Percentiles rank a stretch among this genome's conserved stretches.
phyloP scores from a whole-genome alignment of 768 basidiomycete species.

The Lactifluus piperatus region DNA sequence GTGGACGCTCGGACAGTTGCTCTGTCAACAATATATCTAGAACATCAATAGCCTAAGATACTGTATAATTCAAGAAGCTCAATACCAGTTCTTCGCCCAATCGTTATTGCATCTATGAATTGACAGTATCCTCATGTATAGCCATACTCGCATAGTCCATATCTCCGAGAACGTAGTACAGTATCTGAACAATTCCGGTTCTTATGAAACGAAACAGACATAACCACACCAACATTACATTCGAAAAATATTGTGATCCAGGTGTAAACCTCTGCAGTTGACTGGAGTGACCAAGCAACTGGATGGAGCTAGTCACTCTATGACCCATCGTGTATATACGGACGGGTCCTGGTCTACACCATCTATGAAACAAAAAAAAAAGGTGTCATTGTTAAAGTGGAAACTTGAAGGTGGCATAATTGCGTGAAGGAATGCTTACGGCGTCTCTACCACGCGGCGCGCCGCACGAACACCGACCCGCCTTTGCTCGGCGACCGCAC shows the following conservation, averaged over 20 bases:
- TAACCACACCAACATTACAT: too few relatives aligned
- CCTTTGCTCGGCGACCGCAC: not conserved
- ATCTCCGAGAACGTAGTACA: not conserved
- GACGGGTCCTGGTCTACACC: too few relatives aligned
- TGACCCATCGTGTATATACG: too few relatives aligned
- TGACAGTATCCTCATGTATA: not conserved
- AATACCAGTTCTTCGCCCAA: too few relatives aligned
- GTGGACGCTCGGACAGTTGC: not conserved
- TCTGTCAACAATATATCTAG: not conserved
- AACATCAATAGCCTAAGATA: too few relatives aligned
- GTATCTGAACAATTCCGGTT: not conserved
- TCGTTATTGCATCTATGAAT: not conserved
- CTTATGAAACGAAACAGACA: not conserved
- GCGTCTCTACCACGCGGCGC: not conserved
- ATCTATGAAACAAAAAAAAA: not conserved
- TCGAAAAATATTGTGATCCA: too few relatives aligned
- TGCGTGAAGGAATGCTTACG: not conserved
- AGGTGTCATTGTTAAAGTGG: not conserved
- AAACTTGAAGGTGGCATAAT: not conserved
- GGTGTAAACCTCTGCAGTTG: not conserved
- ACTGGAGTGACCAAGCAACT: not conserved
- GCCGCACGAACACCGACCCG: not conserved
- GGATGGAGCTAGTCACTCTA: too few relatives aligned
- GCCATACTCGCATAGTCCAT: not conserved
- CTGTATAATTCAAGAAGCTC: too few relatives aligned